Evolutionary conservation across 352 stramenopile species (phyloP).

Genomic region (Plasmopara muralis): DNA sequence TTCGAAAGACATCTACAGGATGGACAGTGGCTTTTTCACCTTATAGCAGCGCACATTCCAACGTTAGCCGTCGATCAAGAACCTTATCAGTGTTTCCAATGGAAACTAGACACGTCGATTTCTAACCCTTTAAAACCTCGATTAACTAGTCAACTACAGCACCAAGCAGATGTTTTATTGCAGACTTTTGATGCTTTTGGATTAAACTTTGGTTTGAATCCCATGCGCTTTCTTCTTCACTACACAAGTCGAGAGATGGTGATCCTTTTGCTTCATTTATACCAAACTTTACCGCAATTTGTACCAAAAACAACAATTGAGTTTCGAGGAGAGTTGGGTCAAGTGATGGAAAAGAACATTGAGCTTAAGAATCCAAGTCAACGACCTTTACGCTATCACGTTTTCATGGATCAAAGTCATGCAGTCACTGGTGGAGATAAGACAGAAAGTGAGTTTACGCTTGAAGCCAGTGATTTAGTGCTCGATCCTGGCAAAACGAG

Average conservation of each 20-base stretch:
- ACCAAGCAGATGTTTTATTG: constrained; percentile 54
- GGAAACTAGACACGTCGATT: constrained; percentile 16
- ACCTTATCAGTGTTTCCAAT: constrained; percentile 68
- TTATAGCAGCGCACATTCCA: constrained; percentile 85
- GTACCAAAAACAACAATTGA: constrained; percentile 92
- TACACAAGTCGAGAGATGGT: constrained; percentile 73
- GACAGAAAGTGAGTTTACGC: constrained; percentile 52
- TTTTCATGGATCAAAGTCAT: constrained; percentile 67
- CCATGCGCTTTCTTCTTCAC: constrained; percentile 37
- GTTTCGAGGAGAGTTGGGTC: constrained; percentile 84
- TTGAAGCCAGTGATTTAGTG: constrained; percentile 55
- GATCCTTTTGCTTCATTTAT: constrained; percentile 86
- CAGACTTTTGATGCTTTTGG: constrained; percentile 60
- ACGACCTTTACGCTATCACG: constrained; percentile 79
- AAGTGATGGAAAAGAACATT: constrained; percentile 88
- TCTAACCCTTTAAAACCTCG: constrained; percentile 17
- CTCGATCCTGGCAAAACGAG: constrained; percentile 73
- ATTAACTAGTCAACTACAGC: constrained; percentile 32
- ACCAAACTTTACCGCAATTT: constrained; percentile 87
- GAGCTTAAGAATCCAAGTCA: constrained; percentile 89
- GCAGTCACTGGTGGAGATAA: neutral
- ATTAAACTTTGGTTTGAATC: constrained; percentile 71
- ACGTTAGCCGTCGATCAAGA: constrained; percentile 54
- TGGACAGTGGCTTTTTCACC: constrained; percentile 73
- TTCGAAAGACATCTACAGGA: constrained; percentile 59